A percentile compares a stretch with the other conserved stretches of the same genome.
Evolutionary conservation across 2,329 filamentous ascomycete species (phyloP).

Genomic region (Zalaria sp.): DNA sequence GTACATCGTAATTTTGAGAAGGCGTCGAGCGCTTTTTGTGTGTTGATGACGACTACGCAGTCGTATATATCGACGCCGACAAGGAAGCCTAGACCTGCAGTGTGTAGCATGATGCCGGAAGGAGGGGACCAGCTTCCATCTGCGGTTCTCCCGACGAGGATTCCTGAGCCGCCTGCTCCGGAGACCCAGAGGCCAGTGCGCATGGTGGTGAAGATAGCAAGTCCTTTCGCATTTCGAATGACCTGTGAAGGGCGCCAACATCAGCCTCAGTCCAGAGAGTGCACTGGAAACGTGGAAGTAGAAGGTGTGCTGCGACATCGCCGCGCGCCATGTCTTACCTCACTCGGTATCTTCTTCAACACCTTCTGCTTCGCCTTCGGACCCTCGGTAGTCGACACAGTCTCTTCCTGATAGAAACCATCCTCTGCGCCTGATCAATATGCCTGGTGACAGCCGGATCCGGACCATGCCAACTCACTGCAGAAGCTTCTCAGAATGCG

Average conservation of each 20-base stretch:
- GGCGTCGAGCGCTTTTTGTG: conserved; percentile 65
- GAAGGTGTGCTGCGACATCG: background rate
- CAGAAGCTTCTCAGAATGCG: conserved; percentile 84
- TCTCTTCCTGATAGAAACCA: conserved; percentile 51
- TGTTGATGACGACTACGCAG: conserved; percentile 86
- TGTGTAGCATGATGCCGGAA: conserved; percentile 81
- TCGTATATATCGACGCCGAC: conserved; percentile 93
- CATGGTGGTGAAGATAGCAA: conserved; percentile 94
- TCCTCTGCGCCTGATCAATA: conserved; percentile 33
- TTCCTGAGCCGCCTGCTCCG: conserved; percentile 77
- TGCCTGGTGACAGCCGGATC: conserved; percentile 2
- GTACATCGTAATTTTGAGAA: conserved; percentile 70
- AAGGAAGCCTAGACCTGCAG: conserved; percentile 75
- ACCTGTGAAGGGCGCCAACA: conserved; percentile 35
- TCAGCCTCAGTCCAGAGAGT: too few relatives aligned
- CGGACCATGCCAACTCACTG: conserved; percentile 40
- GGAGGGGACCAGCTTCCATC: conserved; percentile 88
- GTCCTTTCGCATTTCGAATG: conserved; percentile 75
- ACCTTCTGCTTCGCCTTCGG: conserved; percentile 49
- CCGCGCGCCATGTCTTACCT: conserved; percentile 13
- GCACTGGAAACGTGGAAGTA: too few relatives aligned
- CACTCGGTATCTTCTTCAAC: conserved; percentile 70
- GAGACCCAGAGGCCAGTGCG: conserved; percentile 83
- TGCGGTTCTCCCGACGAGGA: conserved; percentile 69
- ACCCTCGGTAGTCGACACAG: conserved; percentile 27